These are phyloP conservation scores for Komagataella pastoris DNA, from an alignment of 805 yeast genomes.

Conservation along the genomic window DNA sequence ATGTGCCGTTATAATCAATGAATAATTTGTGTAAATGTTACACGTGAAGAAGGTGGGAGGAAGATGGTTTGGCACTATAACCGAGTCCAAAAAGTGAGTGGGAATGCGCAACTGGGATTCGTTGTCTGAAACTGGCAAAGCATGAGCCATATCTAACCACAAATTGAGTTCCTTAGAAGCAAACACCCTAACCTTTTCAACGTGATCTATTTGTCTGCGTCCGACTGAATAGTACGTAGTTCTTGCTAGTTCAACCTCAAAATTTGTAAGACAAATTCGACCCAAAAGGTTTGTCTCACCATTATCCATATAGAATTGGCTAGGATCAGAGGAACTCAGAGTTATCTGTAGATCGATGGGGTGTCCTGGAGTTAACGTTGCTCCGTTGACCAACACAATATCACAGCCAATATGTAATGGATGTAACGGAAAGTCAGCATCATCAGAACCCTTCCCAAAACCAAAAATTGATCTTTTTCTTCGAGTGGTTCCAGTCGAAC, in stretches of 20 bases:
- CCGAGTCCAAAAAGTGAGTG: constrained; percentile 20
- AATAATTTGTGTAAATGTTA: constrained; percentile 35
- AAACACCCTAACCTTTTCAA: constrained; percentile 8
- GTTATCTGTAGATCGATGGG: constrained; percentile 5
- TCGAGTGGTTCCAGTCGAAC: constrained; percentile 6
- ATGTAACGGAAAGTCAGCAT: background rate
- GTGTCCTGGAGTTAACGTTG: constrained; percentile 2
- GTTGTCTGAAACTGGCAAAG: constrained; percentile 11
- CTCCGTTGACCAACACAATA: constrained; percentile 1
- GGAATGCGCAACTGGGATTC: constrained; percentile 33
- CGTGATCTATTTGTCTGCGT: constrained; percentile 6
- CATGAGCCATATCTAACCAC: constrained; percentile 24
- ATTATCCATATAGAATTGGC: background rate
- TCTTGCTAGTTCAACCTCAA: constrained; percentile 19
- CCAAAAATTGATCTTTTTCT: constrained; percentile 4
- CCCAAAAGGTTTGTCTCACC: constrained; percentile 19
- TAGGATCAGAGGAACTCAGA: background rate
- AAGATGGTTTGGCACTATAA: constrained; percentile 30
- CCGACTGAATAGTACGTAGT: constrained; percentile 16
- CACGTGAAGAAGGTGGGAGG: constrained; percentile 46
- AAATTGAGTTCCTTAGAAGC: constrained; percentile 11
- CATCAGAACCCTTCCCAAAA: background rate
- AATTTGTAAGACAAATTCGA: constrained; percentile 25
- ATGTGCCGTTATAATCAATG: constrained; percentile 19
- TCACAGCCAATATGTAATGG: background rate